Percentiles rank a stretch among this genome's conserved stretches.
Conservation (phyloP, 164 flowering plant species). For the Saururus chinensis region DNA sequence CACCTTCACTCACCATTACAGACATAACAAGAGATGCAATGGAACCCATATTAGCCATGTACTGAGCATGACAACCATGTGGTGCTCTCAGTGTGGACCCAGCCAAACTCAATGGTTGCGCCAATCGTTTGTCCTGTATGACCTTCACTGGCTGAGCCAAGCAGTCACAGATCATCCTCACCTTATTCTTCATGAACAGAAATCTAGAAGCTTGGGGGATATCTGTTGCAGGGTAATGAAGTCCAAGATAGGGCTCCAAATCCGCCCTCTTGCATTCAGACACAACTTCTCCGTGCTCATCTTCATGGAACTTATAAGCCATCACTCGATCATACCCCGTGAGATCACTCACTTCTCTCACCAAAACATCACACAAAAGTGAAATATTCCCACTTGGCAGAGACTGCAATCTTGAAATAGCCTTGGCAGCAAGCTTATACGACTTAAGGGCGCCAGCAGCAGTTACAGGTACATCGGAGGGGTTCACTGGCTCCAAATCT, state of each 20-base stretch:
- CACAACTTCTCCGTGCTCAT: constrained; percentile 75
- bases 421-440: constrained; percentile 72
- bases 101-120: constrained; percentile 45
- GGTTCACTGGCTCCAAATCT: constrained; percentile 69
- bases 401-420: constrained; percentile 64
- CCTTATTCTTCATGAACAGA: constrained; percentile 66
- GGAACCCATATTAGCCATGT: constrained; percentile 76
- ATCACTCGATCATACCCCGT: constrained; percentile 71
- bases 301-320: constrained; percentile 75
- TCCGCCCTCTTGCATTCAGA: constrained; percentile 42
- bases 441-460: constrained; percentile 76
- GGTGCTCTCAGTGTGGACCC: constrained; percentile 70
- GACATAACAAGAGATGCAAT: constrained; percentile 79
- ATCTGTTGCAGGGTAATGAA: constrained; percentile 76
- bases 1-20: constrained; percentile 48
- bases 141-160: constrained; percentile 47
- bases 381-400: constrained; percentile 57
- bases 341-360: constrained; percentile 52
- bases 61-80: constrained; percentile 72
- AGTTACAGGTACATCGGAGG: constrained; percentile 52
- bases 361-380: constrained; percentile 53
- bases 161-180: constrained; percentile 75
- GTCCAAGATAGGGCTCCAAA: constrained; percentile 61
- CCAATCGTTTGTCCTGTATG: constrained; percentile 37
- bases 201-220: constrained; percentile 79